Percentiles rank a stretch among this genome's conserved stretches.
Conservation (phyloP, 2,329 filamentous ascomycete species). For the Helotiales sp. region DNA sequence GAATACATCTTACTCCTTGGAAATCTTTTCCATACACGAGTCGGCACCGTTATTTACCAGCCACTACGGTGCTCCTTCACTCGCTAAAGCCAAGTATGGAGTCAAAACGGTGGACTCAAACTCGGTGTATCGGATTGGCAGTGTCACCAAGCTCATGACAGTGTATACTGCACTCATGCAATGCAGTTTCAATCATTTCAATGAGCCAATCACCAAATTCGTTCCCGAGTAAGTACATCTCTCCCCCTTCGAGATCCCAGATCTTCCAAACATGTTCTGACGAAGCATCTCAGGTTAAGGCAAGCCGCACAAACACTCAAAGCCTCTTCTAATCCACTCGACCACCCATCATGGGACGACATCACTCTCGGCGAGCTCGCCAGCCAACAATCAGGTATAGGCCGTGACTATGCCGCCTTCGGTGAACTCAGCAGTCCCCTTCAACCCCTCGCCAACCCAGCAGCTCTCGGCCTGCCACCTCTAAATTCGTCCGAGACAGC, state of each 20-base stretch:
- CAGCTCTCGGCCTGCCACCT: conserved; percentile 42
- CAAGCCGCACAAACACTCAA: conserved; percentile 19
- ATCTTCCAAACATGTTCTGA: not conserved
- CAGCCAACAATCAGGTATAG: not conserved
- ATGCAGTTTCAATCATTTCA: conserved; percentile 48
- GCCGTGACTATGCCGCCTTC: conserved; percentile 25
- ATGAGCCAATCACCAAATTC: conserved; percentile 49
- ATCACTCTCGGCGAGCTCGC: not conserved
- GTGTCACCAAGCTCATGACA: conserved; percentile 52
- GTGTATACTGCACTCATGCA: conserved; percentile 50
- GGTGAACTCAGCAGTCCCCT: conserved; percentile 17
- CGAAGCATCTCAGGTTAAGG: conserved; percentile 30
- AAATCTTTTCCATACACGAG: conserved; percentile 47
- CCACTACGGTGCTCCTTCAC: conserved; percentile 44
- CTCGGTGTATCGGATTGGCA: conserved; percentile 50
- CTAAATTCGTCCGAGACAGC: conserved; percentile 35
- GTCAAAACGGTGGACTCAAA: conserved; percentile 46
- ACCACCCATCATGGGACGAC: conserved; percentile 28
- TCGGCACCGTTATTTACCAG: conserved; percentile 43
- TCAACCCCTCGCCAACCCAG: conserved; percentile 33
- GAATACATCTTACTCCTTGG: conserved; percentile 46
- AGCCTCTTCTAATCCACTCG: conserved; percentile 19
- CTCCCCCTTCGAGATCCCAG: no score
- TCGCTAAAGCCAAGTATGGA: conserved; percentile 42
- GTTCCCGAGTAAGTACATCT: conserved; percentile 44